These are phyloP conservation scores for Aspergillus nanangensis DNA, from an alignment of 495 filamentous ascomycete species.

Conservation along the genomic window DNA sequence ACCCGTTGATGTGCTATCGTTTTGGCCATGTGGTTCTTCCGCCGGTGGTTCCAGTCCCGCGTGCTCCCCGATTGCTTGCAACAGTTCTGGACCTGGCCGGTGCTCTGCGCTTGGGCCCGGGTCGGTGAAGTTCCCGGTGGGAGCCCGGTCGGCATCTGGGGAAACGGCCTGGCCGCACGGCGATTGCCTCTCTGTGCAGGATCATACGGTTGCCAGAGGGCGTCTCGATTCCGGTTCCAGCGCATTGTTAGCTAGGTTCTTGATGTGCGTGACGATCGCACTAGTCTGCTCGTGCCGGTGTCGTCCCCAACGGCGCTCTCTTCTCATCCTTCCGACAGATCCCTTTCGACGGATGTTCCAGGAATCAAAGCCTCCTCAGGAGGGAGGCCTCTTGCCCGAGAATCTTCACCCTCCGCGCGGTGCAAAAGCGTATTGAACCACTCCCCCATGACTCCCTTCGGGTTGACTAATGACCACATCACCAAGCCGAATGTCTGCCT, in stretches of 20 bases:
- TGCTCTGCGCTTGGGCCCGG: not conserved
- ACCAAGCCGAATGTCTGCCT: too few species aligned
- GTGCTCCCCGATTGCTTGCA: not conserved
- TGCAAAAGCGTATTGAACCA: too few species aligned
- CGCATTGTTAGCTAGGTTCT: not conserved
- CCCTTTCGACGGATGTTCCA: not conserved
- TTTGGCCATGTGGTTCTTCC: not conserved
- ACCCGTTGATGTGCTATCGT: not conserved
- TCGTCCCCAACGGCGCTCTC: not conserved
- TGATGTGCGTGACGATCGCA: not conserved
- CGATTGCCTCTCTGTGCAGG: constrained; percentile 2
- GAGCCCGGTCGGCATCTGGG: not conserved
- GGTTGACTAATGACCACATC: too few species aligned
- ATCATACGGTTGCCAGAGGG: not conserved
- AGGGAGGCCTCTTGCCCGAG: not conserved
- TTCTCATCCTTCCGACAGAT: not conserved
- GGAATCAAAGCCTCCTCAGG: not conserved
- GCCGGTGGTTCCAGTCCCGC: not conserved
- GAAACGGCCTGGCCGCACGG: constrained; percentile 1
- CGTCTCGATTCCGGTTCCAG: constrained; percentile 1
- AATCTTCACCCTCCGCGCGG: not conserved
- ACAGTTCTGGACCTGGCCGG: not conserved
- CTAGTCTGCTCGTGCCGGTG: not conserved
- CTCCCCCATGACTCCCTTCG: too few species aligned
- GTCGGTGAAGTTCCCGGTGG: not conserved